Conservation (phyloP, 2,329 filamentous ascomycete genomes). For the Alternaria atra region DNA sequence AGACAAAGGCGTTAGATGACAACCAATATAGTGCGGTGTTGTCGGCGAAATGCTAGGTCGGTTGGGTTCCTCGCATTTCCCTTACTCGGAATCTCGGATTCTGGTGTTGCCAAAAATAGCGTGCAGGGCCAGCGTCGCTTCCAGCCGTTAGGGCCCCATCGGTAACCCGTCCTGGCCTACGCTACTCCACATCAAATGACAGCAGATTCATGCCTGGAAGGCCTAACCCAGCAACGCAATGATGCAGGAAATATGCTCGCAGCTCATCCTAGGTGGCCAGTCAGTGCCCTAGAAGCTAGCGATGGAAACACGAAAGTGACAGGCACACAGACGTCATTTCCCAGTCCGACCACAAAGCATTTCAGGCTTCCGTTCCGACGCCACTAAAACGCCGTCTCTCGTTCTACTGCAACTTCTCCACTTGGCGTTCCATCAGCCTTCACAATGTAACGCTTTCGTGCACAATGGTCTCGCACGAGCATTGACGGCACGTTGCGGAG, state of each 20-base stretch:
- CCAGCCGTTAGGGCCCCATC: conserved; percentile 9
- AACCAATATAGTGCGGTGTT: neutral
- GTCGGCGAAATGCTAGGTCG: neutral
- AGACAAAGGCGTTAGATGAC: neutral
- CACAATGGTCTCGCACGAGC: neutral
- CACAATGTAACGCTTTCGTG: conserved; percentile 10
- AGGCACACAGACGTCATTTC: conserved; percentile 3
- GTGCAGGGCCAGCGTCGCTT: conserved; percentile 1
- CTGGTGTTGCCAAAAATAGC: conserved; percentile 1
- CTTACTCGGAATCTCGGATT: neutral
- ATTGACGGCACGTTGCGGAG: neutral
- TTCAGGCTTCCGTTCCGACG: neutral
- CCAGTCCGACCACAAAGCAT: neutral
- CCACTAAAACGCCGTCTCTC: neutral
- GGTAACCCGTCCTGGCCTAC: conserved; percentile 11
- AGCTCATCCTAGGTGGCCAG: neutral
- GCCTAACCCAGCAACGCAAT: neutral
- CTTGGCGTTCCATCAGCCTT: neutral
- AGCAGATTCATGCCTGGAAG: neutral
- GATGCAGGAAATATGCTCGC: neutral
- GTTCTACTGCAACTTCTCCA: neutral
- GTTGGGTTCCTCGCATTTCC: neutral
- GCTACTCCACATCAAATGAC: conserved; percentile 10
- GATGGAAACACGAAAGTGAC: neutral
- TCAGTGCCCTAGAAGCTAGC: neutral